Evolutionary conservation across 2,329 filamentous ascomycete genomes (phyloP), one percentile per base, ranked within the genome.

Genomic region (Paraphoma chrysanthemicola): DNA sequence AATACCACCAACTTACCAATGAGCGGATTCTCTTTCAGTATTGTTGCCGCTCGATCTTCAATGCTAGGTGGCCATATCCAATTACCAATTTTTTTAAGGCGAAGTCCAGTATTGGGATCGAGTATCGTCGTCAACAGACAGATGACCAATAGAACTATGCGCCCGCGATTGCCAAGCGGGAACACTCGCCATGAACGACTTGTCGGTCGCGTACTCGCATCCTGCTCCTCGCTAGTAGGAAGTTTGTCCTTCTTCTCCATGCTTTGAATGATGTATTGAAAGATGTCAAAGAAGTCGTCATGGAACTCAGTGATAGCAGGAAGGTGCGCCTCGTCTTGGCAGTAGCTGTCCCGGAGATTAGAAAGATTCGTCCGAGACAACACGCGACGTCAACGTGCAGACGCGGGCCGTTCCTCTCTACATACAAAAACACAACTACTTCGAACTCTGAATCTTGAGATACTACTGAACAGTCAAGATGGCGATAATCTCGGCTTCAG

Each of bases 401-500:
- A 42, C 23, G 16, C 33, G 41, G 41, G 10, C 50, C 50, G 31
- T 47, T 47, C n/a, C 39, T 44, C 41, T 53, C 48, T 47, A 55
- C 23, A 44, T 36, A 10, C 28, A 14, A 5, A 39, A 16, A 10
- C 5, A 46, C 23, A 23, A 23, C 23, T 23, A 23, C 23, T 23
- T 12, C 31, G 2, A 38, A 39, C n/a, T n/a, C 44, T 48, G 41
- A 41, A 44, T 18, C 39, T 42, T 8, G 29, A 29, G 33, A 38
- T n/a, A 7, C 5, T 7, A 28, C 11, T 44, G 18, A 11, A 43
- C 39, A n/a, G 44, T 53, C 54, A 67, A 29, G 23, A 97, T 97
- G 93, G 90, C 87, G 31, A 82, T 96, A 75, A 85, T 97, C 70
- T 93, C 91, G 2, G 88, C 89, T 58, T 90, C 86, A 72, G 91